Evolutionary conservation across 176 grass and related monocot species (phyloP), one percentile per base, ranked within the genome.

Genomic region (Panicum miliaceum): DNA sequence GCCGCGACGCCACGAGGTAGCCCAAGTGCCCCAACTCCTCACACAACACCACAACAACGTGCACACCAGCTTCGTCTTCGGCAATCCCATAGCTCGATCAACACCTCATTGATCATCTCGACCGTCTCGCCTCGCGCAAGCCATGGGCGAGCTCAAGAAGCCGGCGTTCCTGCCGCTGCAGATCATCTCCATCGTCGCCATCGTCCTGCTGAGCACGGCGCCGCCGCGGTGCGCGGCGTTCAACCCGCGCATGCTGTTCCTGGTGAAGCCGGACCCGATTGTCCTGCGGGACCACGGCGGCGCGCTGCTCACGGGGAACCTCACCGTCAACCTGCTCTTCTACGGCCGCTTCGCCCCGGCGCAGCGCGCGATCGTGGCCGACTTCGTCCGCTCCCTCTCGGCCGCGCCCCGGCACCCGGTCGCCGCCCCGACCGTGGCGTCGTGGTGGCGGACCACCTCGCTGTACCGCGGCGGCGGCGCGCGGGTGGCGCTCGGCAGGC

Each of bases 231-330:
- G 86, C 50, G 87, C 79, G 7, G 88, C 88, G 57, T 42, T 73
- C 4, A 79, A 76, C 62, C 90, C 90, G 41, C 86, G 86, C 4
- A 80, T 84, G 83, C 87, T 97, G 63, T 93, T 91, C 84, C 71
- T 93, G 8, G 95, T 94, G 66, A 90, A 86, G 51, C 85, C 85
- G 18, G 80, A 94, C 35, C 90, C 89, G 37, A 71, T 97, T 27
- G 84, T 94, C 61, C 90, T 97, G 23, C 42, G 41, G 50, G 88
- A 97, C 88, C 95, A 97, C 75, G 59, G 65, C 11, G 96, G 96
- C 4, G 8, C 62, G 59, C 73, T 98, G 26, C 89, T 98, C 47
- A 90, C 79, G 12, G 96, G 96, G 38, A 90, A 93, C 80, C 77
- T 86, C 76, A 87, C 89, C 4, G 63, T 98, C 61, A 88, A 98